Conservation (phyloP, 1,284 basidiomycete genomes). For the Sutorius eximius region DNA sequence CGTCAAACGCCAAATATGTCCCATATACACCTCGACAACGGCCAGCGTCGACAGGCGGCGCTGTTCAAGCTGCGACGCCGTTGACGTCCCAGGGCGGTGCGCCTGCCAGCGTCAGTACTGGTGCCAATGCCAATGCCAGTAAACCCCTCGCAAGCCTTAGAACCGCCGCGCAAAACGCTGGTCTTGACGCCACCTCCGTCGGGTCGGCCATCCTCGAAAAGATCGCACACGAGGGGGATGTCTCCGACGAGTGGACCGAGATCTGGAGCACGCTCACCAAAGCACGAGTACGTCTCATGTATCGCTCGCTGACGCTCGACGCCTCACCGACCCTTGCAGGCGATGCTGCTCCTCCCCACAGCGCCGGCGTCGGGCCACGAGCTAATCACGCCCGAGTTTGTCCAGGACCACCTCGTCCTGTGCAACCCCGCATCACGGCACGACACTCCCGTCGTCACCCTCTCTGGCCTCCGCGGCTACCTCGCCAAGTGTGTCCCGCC, state of each 20-base stretch:
- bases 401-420: conserved; percentile 77
- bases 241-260: conserved; percentile 69
- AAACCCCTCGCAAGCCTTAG: conserved; percentile 78
- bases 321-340: conserved; percentile 44
- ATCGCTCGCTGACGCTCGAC: no score
- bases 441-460: conserved; percentile 61
- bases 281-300: conserved; percentile 58
- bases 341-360: conserved; percentile 74
- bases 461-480: conserved; percentile 78
- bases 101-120: not conserved
- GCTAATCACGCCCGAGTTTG: conserved; percentile 67
- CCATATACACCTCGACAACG: conserved; percentile 58
- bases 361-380: conserved; percentile 50
- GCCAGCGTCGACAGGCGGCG: conserved; percentile 45
- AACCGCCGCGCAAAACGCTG: conserved; percentile 74
- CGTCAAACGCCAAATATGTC: conserved; percentile 42
- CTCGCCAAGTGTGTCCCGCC: conserved; percentile 51
- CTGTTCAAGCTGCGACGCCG: not conserved
- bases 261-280: conserved; percentile 66
- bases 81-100: not conserved
- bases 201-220: conserved; percentile 87
- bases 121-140: no score
- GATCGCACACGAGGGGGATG: conserved; percentile 65
- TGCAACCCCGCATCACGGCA: conserved; percentile 50
- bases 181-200: conserved; percentile 65